Base-by-base conservation (phyloP, 345 rosid species). In the Heritiera fomes region DNA sequence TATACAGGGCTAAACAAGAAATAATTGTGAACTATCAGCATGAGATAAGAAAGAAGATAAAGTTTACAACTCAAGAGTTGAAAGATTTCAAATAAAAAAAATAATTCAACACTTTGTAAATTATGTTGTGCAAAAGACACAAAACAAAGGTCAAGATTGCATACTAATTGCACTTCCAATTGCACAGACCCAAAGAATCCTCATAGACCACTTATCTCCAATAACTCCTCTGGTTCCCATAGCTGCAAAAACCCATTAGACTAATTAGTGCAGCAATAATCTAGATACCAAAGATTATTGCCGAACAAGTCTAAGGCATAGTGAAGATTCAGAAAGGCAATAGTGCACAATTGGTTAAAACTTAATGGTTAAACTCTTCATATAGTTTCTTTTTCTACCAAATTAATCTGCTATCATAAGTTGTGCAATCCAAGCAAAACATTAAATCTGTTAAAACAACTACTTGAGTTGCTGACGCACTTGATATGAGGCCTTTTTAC, bases 141-240 rank as follows among this genome's bases (percentile, higher is more conserved):
- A 50, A 71, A 8, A 8, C 43, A 12, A 71, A 34, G 63, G 61
- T 28, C 2, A 8, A 30, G 52, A 18, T 61, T 34, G 14, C 81
- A 75, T 82, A 91, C 94, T 34, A 34, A 34, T 34, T 34, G 38
- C 38, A 34, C 38, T 34, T 34, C 38, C 77, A 10, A 88, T 49
- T 8, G 92, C 95, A 73, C 91, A 93, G 14, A 81, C 79, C 97
- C 95, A 93, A 46, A 93, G 91, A 79, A 91, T 73, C 87, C 95
- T 87, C 90, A 86, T 87, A 74, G 95, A 89, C 95, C 92, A 93
- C 78, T 87, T 91, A 81, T 91, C 97, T 41, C 82, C 83, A 40
- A 93, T 87, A 15, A 87, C 86, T 80, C 93, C 92, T 79, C 93
- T 41, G 73, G 76, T 75, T 64, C 87, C 85, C 88, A 89, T 87